Evolutionary conservation across 352 stramenopile species (phyloP).

Genomic region (Globisporangium spinosum): DNA sequence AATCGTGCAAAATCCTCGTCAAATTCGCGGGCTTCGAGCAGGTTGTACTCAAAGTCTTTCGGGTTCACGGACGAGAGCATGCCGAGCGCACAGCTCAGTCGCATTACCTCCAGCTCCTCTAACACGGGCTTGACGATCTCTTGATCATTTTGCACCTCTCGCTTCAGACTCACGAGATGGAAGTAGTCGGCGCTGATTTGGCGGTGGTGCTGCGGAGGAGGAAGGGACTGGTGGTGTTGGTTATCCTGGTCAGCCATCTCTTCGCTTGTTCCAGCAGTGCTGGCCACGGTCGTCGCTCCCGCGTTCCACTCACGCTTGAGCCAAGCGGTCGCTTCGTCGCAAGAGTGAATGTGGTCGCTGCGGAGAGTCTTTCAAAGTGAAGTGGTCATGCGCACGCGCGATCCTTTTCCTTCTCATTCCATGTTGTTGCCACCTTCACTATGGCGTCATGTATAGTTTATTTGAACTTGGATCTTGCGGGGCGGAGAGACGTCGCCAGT

Average conservation of each 20-base stretch:
- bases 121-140: slow-evolving; percentile 66
- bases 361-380: not conserved
- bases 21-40: slow-evolving; percentile 49
- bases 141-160: slow-evolving; percentile 53
- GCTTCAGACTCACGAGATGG: slow-evolving; percentile 42
- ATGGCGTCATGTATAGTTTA: not conserved
- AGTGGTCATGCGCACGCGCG: not conserved
- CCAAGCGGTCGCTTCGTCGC: not conserved
- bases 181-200: slow-evolving; percentile 31
- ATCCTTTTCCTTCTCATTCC: too few species aligned
- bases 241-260: not conserved
- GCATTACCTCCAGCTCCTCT: slow-evolving; percentile 60
- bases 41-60: slow-evolving; percentile 48
- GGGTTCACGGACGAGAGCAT: slow-evolving; percentile 37
- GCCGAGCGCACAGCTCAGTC: slow-evolving; percentile 47
- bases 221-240: not conserved
- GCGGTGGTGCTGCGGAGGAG: not conserved
- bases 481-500: not conserved
- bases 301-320: not conserved
- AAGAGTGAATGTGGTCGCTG: not conserved
- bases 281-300: not conserved
- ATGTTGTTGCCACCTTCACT: too few species aligned
- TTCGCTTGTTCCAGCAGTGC: not conserved
- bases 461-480: too few species aligned
- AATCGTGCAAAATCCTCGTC: slow-evolving; percentile 59